Conservation (phyloP, 768 basidiomycete genomes). For the Pisolithus sp. region DNA sequence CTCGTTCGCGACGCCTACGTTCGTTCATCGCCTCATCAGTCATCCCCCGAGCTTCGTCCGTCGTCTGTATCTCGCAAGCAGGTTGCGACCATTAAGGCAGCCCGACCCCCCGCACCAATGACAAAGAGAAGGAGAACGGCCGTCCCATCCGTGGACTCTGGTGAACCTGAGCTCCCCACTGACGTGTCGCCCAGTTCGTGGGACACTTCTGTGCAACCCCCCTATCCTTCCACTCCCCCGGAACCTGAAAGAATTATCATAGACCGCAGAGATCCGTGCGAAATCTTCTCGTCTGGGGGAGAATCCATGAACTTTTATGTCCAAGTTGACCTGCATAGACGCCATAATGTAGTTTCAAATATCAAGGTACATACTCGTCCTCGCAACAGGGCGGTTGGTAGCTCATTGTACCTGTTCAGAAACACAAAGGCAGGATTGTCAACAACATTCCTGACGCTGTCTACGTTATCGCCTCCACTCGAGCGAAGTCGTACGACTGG, state of each 20-base stretch:
- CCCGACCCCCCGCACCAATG: slow-evolving; percentile 14
- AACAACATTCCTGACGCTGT: slow-evolving; percentile 50
- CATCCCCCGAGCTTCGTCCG: slow-evolving; percentile 4
- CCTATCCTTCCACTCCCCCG: slow-evolving; percentile 12
- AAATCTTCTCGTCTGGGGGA: slow-evolving; percentile 38
- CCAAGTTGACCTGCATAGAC: slow-evolving; percentile 57
- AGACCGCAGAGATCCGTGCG: slow-evolving; percentile 16
- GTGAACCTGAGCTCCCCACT: slow-evolving; percentile 9
- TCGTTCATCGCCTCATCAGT: slow-evolving; percentile 1
- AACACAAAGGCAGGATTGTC: slow-evolving; percentile 57
- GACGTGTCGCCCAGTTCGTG: slow-evolving; percentile 10
- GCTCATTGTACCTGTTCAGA: slow-evolving; percentile 33
- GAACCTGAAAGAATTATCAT: slow-evolving; percentile 9
- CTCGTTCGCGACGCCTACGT: slow-evolving; percentile 3
- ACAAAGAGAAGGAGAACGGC: slow-evolving; percentile 27
- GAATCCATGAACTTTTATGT: slow-evolving; percentile 55
- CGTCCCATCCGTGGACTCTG: slow-evolving; percentile 12
- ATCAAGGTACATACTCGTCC: slow-evolving; percentile 49
- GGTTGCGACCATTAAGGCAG: slow-evolving; percentile 10
- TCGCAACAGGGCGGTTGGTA: neutral
- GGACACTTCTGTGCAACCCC: slow-evolving; percentile 3
- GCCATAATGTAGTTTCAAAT: slow-evolving; percentile 40
- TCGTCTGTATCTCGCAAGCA: slow-evolving; percentile 19
- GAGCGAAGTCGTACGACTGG: slow-evolving; percentile 45
- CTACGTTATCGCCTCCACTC: slow-evolving; percentile 51